Evolutionary conservation across 441 rosid species (phyloP), one percentile per base, ranked within the genome.

Genomic region (Syzygium syzygioides): DNA sequence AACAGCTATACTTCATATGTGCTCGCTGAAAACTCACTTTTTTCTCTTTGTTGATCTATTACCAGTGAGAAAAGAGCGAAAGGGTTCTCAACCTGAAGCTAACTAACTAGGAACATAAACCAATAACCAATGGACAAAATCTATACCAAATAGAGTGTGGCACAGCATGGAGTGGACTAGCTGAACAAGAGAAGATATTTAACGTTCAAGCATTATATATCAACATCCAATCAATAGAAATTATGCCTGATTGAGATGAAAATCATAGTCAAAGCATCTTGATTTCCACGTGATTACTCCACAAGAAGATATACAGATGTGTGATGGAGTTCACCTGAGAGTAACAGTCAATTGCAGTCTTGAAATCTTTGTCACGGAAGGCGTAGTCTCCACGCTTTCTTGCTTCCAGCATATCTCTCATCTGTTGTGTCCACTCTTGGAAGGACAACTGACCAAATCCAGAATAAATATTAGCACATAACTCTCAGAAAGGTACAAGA

Each of bases 381-480:
- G 98, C 96, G 86, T 76, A 92, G 90, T 97, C 99, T 55, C 98
- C 98, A 7, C 91, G 92, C 94, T 94, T 94, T 87, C 98, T 93
- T 52, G 95, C 92, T 57, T 95, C 97, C 68, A 96, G 90, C 95
- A 94, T 92, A 85, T 95, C 96, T 91, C 94, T 92, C 91, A 94
- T 94, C 89, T 93, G 98, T 88, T 94, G 96, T 20, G 95, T 93
- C 98, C 98, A 96, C 88, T 97, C 99, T 93, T 96, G 95, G 90
- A 97, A 96, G 88, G 98, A 96, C 55, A 93, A 89, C 99, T 95
- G 92, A 90, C 48, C 56, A 86, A 87, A 89, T 88, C 62, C 89
- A 87, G 59, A 83, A 50, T 86, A 88, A 86, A 84, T 71, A 52
- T 89, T 64, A 86, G 90, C 88, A 68, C 25, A 79, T 79, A 64